Evolutionary conservation across 495 filamentous ascomycete species (phyloP).

Genomic region (Lophiotrema nucula): DNA sequence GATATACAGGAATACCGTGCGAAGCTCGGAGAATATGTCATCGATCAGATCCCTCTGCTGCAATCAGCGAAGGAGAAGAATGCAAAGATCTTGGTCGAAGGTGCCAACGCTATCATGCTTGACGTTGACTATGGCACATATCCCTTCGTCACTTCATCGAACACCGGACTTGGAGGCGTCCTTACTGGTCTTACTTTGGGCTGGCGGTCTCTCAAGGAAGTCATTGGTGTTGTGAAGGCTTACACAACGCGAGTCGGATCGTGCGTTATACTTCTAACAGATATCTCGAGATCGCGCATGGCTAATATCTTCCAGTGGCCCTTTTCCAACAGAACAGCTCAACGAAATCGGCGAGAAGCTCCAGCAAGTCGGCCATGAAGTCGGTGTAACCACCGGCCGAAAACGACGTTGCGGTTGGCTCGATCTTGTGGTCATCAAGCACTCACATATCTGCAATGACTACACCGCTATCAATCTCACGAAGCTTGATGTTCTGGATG

Average conservation of each 20-base stretch:
- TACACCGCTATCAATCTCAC: slow-evolving; percentile 72
- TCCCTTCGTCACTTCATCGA: slow-evolving; percentile 75
- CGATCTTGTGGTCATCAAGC: slow-evolving; percentile 81
- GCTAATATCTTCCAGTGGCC: slow-evolving; percentile 65
- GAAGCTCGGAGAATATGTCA: slow-evolving; percentile 63
- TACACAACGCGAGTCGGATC: slow-evolving; percentile 52
- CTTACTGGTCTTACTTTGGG: slow-evolving; percentile 61
- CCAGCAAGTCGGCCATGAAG: slow-evolving; percentile 63
- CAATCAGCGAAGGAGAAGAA: slow-evolving; percentile 56
- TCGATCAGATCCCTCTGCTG: slow-evolving; percentile 67
- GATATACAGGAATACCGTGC: slow-evolving; percentile 59
- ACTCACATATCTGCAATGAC: slow-evolving; percentile 50
- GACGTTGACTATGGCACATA: slow-evolving; percentile 67
- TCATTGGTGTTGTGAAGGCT: slow-evolving; percentile 88
- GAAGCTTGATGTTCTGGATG: slow-evolving; percentile 85
- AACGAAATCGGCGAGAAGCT: slow-evolving; percentile 65
- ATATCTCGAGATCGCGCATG: not conserved
- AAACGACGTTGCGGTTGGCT: slow-evolving; percentile 85
- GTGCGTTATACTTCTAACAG: slow-evolving; percentile 4
- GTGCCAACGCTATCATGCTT: slow-evolving; percentile 83
- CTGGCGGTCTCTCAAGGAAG: slow-evolving; percentile 50
- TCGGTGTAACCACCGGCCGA: slow-evolving; percentile 82
- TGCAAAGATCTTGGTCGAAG: slow-evolving; percentile 74
- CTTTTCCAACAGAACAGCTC: slow-evolving; percentile 64
- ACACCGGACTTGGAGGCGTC: slow-evolving; percentile 63